A percentile compares a stretch with the other conserved stretches of the same genome.
Conservation (phyloP, 768 basidiomycete species). For the Peribolospora baueri region DNA sequence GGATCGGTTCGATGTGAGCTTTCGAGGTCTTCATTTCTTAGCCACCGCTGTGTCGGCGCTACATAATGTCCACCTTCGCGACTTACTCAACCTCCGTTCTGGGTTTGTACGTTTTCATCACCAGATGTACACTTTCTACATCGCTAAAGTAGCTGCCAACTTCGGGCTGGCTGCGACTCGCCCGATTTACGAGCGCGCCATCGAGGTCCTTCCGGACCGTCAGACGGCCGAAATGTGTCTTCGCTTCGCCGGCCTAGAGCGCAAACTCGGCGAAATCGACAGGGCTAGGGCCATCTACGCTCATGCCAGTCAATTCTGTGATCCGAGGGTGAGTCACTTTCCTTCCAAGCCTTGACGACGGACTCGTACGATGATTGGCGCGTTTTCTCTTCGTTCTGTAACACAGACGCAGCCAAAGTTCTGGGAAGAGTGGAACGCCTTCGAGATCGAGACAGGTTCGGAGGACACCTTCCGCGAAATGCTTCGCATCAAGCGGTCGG, state of each 20-base stretch:
- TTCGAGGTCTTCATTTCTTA: background rate
- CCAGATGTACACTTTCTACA: slow-evolving; percentile 90
- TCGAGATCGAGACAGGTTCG: slow-evolving; percentile 94
- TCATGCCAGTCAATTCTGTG: slow-evolving; percentile 95
- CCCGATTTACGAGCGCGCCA: slow-evolving; percentile 81
- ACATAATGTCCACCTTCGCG: background rate
- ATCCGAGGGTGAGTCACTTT: slow-evolving; percentile 39
- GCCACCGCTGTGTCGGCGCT: background rate
- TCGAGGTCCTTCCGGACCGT: slow-evolving; percentile 74
- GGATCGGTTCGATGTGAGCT: slow-evolving; percentile 75
- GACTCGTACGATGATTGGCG: no score
- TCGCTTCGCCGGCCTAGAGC: slow-evolving; percentile 80
- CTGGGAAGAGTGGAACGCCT: slow-evolving; percentile 91
- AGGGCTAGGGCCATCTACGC: slow-evolving; percentile 88
- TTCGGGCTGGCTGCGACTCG: slow-evolving; percentile 89
- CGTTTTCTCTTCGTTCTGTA: background rate
- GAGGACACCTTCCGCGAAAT: slow-evolving; percentile 75
- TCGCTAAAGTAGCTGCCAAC: slow-evolving; percentile 85
- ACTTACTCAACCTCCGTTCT: background rate
- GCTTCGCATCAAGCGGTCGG: slow-evolving; percentile 56
- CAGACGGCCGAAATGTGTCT: slow-evolving; percentile 96
- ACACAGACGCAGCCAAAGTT: slow-evolving; percentile 42
- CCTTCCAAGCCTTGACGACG: background rate
- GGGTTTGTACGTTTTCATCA: background rate
- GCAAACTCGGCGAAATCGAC: slow-evolving; percentile 97